Base-by-base conservation (phyloP, 805 yeast genomes). In the Zygosaccharomyces bisporus region DNA sequence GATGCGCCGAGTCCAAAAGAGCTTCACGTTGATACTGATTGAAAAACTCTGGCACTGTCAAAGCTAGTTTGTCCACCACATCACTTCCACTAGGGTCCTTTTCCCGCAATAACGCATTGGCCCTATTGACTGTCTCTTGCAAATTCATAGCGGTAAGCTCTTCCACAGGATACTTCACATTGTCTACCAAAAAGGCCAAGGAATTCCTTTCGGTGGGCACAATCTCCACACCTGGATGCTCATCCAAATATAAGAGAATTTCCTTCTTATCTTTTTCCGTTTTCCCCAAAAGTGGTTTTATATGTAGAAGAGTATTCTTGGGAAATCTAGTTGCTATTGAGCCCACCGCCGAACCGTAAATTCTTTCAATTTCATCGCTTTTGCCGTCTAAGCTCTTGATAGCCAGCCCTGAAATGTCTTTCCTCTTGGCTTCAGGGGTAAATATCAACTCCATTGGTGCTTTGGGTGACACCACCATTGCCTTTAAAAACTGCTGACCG, bases 351-450 rank as follows among this genome's bases (percentile, higher is more conserved):
- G 87, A 76, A 3, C 97, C 97, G 60, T 80, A 88, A 1, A 79
- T 68, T 54, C 98, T 74, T 57, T 85, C 91, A 12, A 83, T 47
- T 18, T 73, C 80, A 21, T 70, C 69, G 0, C 46, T 38, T 52
- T 67, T 43, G 63, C 56, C 33, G 44, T 63, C 52, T 23, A 68
- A 55, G 1, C 69, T 63, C 41, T 80, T 76, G 48, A 90, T 71
- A 0, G 86, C 81, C 9, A 93, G 55, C 1, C 95, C 96, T 3
- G 90, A 76, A 4, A 81, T 71, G 56, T 91, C 98, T 62, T 93
- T 93, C 46, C 99, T 75, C 66, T 89, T 87, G 2, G 96, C 83
- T 57, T 93, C 98, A 19, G 87, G 83, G 3, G 97, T 87, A 49
- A 93, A 70, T 10, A 93, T 83, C 32, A 93, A 76, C 58, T 93